Base-by-base conservation (phyloP, 2,329 filamentous ascomycete species). In the Calonectria henricotiae region DNA sequence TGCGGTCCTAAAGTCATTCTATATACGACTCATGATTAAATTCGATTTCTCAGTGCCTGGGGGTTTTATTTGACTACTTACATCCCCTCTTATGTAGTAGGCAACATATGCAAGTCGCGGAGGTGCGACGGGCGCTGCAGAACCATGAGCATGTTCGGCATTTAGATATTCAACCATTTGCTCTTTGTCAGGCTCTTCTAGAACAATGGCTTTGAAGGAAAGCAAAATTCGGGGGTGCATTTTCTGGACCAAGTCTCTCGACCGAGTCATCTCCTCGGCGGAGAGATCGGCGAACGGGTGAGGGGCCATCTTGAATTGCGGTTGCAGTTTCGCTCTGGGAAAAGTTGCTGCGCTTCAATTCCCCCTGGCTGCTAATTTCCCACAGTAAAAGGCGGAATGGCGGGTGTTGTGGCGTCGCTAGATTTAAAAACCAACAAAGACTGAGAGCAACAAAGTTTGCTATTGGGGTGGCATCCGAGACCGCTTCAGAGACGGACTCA, bases 241-340 rank as follows among this genome's bases (percentile, higher is more conserved):
- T 17, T 17, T 43, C 44, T 69, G 67, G 23, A 69, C 37, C 23
- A 62, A 32, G 30, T 69, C 46, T 23, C 67, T 35, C n/a, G 67
- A 51, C 25, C 20, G 55, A n/a, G 37, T 66, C 11, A 69, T 69
- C 55, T 69, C 67, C 23, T 62, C 46, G 30, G 67, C n/a, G n/a
- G 62, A 62, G 60, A 69, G 62, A 23, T 69, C 67, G 11, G 62
- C 32, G n/a, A 69, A 69, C 17, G 67, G 67, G 30, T 69, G 67
- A 17, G 27, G 54, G 3, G 67, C 54, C 67, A 69, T 69, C 13
- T 49, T 65, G 51, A 5, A 27, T 20, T 68, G 30, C 2, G 23
- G 11, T 6, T 7, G 32, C 13, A 30, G 32, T 15, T 37, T 17
- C 2, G 32, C 20, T 7, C 5, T 23, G 12, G 32, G 1, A 25